Evolutionary conservation across 352 stramenopile species (phyloP).

Genomic region (Phytophthora meadii): DNA sequence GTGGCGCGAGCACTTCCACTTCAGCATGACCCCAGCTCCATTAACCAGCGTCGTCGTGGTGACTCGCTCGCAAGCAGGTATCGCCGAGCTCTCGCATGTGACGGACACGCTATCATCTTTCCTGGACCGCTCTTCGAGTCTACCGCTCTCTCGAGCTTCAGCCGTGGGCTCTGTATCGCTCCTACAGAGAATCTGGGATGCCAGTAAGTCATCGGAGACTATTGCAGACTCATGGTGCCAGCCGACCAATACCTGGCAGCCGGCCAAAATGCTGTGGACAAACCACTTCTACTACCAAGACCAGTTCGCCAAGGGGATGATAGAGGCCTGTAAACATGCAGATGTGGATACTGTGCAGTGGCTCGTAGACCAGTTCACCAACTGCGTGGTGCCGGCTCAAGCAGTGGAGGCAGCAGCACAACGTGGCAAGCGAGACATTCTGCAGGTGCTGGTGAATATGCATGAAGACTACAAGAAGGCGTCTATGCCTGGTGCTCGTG

Average conservation of each 20-base stretch:
- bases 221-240: slow-evolving; percentile 17
- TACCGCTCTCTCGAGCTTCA: slow-evolving; percentile 30
- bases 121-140: slow-evolving; percentile 27
- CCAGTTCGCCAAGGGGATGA: slow-evolving; percentile 27
- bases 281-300: slow-evolving; percentile 37
- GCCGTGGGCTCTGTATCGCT: slow-evolving; percentile 23
- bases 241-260: slow-evolving; percentile 23
- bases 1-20: slow-evolving; percentile 9
- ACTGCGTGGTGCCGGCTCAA: slow-evolving; percentile 21
- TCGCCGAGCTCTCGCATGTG: slow-evolving; percentile 33
- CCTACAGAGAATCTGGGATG: slow-evolving; percentile 21
- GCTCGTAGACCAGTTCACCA: slow-evolving; percentile 24
- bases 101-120: slow-evolving; percentile 22
- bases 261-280: slow-evolving; percentile 30
- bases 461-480: slow-evolving; percentile 23
- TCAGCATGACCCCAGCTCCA: slow-evolving; percentile 20
- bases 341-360: slow-evolving; percentile 23
- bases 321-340: slow-evolving; percentile 24
- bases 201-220: slow-evolving; percentile 23
- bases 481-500: slow-evolving; percentile 14
- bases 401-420: slow-evolving; percentile 26
- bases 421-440: slow-evolving; percentile 17
- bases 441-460: slow-evolving; percentile 25
- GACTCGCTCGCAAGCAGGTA: slow-evolving; percentile 18
- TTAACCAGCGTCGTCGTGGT: slow-evolving; percentile 29